These are phyloP conservation scores for Chondrostereum purpureum DNA, from an alignment of 1,284 basidiomycete genomes.

Conservation along the genomic window DNA sequence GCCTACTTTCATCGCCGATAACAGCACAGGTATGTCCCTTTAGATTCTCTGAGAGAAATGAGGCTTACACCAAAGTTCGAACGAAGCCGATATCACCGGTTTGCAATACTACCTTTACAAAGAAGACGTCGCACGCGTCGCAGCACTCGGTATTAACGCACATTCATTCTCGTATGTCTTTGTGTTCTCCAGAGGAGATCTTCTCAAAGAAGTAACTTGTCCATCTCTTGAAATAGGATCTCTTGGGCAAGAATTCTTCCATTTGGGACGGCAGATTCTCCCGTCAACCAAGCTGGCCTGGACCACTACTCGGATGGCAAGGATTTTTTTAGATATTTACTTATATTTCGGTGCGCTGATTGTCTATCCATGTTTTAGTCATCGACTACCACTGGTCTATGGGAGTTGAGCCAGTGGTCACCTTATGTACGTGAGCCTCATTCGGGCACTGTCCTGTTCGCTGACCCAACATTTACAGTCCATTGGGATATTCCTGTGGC, in stretches of 20 bases:
- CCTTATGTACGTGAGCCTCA: slow-evolving; percentile 37
- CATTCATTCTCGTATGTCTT: slow-evolving; percentile 40
- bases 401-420: slow-evolving; percentile 39
- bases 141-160: slow-evolving; percentile 40
- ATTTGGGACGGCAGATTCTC: slow-evolving; percentile 39
- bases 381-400: slow-evolving; percentile 36
- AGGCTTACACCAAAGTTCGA: background rate
- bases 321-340: too few relatives aligned
- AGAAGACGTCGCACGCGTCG: slow-evolving; percentile 38
- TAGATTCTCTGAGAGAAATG: background rate
- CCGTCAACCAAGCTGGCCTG: slow-evolving; percentile 36
- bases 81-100: slow-evolving; percentile 37
- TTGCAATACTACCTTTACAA: slow-evolving; percentile 44
- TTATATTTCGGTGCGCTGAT: background rate
- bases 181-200: background rate
- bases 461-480: slow-evolving; percentile 21
- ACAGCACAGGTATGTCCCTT: slow-evolving; percentile 30
- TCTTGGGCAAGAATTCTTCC: slow-evolving; percentile 45
- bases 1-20: slow-evolving; percentile 30
- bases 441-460: background rate
- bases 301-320: slow-evolving; percentile 41
- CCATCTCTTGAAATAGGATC: slow-evolving; percentile 24
- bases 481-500: slow-evolving; percentile 44
- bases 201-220: background rate
- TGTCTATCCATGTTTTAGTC: slow-evolving; percentile 28